Conservation (phyloP, 2,329 filamentous ascomycete species). For the Tolypocladium nubicola region DNA sequence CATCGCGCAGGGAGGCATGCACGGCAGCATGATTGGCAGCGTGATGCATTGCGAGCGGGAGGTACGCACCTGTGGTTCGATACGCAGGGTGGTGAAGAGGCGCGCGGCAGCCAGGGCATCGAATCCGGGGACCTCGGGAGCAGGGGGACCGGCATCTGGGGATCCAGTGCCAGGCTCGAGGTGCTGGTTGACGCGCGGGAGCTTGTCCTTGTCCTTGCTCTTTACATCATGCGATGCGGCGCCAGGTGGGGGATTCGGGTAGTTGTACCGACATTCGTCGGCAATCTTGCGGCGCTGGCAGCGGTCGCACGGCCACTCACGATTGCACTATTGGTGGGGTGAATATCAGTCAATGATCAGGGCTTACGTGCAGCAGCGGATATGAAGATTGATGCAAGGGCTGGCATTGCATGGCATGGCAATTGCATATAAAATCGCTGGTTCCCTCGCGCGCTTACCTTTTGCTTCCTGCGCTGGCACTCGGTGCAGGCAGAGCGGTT, state of each 20-base stretch:
- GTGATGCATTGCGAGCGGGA: neutral
- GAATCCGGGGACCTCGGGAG: conserved; percentile 4
- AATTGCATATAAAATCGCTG: neutral
- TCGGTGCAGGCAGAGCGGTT: conserved; percentile 30
- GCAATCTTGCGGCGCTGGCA: conserved; percentile 19
- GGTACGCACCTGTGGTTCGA: conserved; percentile 5
- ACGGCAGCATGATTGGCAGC: neutral
- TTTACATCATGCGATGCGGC: conserved; percentile 1
- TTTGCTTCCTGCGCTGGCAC: conserved; percentile 29
- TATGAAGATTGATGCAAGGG: neutral
- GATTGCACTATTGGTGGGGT: conserved; percentile 14
- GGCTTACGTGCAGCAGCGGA: neutral
- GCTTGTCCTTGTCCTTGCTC: conserved; percentile 1
- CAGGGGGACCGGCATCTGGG: neutral
- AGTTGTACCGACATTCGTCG: conserved; percentile 16
- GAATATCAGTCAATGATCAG: neutral
- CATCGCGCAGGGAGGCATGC: neutral
- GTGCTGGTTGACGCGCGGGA: neutral
- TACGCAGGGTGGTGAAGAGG: conserved; percentile 10
- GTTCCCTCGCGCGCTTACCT: conserved; percentile 12
- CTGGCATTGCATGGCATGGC: neutral
- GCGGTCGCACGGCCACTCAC: conserved; percentile 21
- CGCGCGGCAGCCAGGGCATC: conserved; percentile 11
- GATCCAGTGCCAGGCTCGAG: neutral
- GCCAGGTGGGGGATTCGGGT: conserved; percentile 2